These are phyloP conservation scores for Solanum gandarillasii DNA, from an alignment of 257 asterid species.

Conservation along the genomic window DNA sequence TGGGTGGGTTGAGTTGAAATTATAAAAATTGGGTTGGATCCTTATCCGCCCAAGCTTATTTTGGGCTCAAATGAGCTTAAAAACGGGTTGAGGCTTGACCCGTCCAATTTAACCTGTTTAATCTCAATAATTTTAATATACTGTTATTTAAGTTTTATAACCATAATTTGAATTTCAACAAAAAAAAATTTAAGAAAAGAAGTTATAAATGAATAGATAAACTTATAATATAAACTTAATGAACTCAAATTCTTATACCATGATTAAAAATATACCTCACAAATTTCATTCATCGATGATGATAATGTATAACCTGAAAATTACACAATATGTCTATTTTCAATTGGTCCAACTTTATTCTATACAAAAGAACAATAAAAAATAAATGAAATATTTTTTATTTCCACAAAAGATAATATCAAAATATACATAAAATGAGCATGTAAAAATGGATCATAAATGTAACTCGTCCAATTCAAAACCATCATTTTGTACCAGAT, in stretches of 20 bases:
- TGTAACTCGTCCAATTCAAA: not conserved
- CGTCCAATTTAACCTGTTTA: no score
- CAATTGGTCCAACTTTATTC: not conserved
- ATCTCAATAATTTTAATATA: not conserved
- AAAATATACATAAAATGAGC: not conserved
- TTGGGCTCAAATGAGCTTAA: not conserved
- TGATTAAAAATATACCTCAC: not conserved
- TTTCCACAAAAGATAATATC: not conserved
- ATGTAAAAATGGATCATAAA: not conserved
- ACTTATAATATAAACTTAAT: no score
- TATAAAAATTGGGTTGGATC: not conserved
- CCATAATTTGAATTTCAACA: no score
- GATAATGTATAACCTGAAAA: not conserved
- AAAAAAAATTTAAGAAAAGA: no score
- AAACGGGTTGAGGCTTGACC: no score
- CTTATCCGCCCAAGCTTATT: not conserved
- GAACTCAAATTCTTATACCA: not conserved
- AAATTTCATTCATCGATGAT: no score
- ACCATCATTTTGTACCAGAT: not conserved
- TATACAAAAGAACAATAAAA: not conserved
- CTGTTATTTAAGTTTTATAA: no score
- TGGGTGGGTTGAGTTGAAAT: not conserved
- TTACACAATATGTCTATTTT: not conserved
- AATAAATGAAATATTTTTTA: not conserved
- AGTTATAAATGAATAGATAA: not conserved